Conservation (phyloP, 352 stramenopile genomes). For the Phytophthora fragariae region DNA sequence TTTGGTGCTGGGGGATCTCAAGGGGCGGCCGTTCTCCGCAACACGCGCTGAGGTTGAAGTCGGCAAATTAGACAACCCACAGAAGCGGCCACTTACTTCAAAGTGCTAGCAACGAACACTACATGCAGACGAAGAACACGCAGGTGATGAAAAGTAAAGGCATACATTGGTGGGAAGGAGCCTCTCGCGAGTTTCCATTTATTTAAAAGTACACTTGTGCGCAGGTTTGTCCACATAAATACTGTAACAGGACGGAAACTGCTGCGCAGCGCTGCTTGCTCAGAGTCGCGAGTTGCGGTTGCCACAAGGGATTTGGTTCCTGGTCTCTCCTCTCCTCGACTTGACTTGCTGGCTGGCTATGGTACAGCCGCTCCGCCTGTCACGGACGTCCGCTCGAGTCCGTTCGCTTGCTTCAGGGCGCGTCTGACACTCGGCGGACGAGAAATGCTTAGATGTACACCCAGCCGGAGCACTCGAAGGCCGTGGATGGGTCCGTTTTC, state of each 20-base stretch:
- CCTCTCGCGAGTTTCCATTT: constrained; percentile 27
- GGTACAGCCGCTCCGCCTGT: constrained; percentile 1
- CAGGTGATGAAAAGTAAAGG: constrained; percentile 3
- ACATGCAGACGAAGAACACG: not conserved
- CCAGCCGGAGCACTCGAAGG: constrained; percentile 82
- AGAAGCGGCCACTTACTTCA: too few species aligned
- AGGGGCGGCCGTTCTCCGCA: constrained; percentile 2
- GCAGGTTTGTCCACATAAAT: constrained; percentile 45
- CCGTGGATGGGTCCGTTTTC: constrained; percentile 67
- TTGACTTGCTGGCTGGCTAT: not conserved
- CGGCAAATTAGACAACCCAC: too few species aligned
- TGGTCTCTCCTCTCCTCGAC: not conserved
- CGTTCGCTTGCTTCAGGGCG: constrained; percentile 5
- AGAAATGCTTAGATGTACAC: constrained; percentile 67
- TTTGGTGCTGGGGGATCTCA: not conserved
- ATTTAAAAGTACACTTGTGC: constrained; percentile 31
- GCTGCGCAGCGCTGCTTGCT: not conserved
- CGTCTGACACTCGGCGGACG: not conserved
- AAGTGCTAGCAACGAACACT: not conserved
- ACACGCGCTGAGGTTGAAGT: too few species aligned
- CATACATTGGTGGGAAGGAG: constrained; percentile 22
- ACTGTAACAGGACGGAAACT: constrained; percentile 24
- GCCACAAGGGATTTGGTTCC: not conserved
- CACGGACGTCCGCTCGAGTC: constrained; percentile 15
- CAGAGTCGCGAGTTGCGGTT: not conserved